Evolutionary conservation across 768 basidiomycete genomes (phyloP).

Genomic region (Roridomyces roridus): DNA sequence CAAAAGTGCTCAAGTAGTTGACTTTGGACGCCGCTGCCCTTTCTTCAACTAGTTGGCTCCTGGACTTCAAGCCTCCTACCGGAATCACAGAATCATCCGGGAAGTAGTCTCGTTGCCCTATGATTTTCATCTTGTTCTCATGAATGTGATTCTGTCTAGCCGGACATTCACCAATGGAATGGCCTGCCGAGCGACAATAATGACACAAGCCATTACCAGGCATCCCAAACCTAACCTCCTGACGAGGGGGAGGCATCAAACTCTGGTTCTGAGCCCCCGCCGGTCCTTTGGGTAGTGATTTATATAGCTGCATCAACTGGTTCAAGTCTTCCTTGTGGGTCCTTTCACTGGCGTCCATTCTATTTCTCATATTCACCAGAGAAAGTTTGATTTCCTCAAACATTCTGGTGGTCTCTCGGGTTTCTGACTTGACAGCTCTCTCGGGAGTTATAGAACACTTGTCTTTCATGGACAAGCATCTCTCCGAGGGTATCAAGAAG

Average conservation of each 20-base stretch:
- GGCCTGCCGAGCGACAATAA: background rate
- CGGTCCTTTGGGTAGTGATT: background rate
- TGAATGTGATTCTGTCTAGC: no score
- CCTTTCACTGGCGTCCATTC: background rate
- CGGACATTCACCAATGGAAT: background rate
- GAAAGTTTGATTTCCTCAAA: background rate
- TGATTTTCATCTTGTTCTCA: no score
- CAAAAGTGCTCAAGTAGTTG: background rate
- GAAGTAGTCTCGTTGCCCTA: no score
- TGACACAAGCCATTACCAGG: background rate
- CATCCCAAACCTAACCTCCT: background rate
- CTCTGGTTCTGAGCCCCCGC: background rate
- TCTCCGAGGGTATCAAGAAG: no score
- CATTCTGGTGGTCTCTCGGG: background rate
- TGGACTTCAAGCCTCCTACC: no score
- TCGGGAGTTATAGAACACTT: background rate
- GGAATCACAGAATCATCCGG: no score
- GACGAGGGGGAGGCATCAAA: background rate
- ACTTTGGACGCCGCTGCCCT: background rate
- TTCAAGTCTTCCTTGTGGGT: background rate
- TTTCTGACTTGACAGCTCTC: background rate
- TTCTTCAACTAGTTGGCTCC: background rate
- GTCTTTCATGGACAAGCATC: no score
- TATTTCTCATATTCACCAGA: background rate
- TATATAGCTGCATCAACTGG: slow-evolving; percentile 6